phyloP scores from a whole-genome alignment of 2,329 filamentous ascomycete species.

The Alternaria burnsii region DNA sequence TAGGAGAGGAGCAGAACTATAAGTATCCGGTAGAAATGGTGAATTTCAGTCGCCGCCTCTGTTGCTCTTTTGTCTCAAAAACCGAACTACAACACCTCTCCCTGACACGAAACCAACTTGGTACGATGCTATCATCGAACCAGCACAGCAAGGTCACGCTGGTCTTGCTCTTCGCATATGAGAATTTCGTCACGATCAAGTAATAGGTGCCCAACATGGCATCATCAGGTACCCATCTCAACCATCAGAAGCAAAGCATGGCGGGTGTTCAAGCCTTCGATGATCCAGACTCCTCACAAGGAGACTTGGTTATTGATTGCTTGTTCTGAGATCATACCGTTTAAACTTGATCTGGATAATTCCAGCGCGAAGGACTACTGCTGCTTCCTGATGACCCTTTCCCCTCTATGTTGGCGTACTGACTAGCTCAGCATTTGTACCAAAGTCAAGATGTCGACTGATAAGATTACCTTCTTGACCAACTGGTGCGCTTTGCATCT shows the following conservation, averaged over 20 bases:
- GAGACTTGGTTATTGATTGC: background rate
- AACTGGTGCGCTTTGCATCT: slow-evolving; percentile 69
- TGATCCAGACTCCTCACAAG: background rate
- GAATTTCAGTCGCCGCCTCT: background rate
- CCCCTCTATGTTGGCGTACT: slow-evolving; percentile 38
- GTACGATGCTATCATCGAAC: slow-evolving; percentile 25
- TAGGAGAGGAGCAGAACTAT: background rate
- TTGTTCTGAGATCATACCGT: slow-evolving; percentile 63
- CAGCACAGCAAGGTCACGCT: slow-evolving; percentile 12
- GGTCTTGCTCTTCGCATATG: slow-evolving; percentile 8
- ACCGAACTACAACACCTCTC: background rate
- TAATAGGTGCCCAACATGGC: slow-evolving; percentile 15
- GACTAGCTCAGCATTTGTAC: slow-evolving; percentile 55
- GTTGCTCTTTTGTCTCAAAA: background rate
- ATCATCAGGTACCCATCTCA: slow-evolving; percentile 31
- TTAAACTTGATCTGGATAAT: slow-evolving; percentile 88
- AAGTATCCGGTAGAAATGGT: background rate
- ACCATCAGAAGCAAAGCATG: slow-evolving; percentile 32
- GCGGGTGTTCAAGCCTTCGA: slow-evolving; percentile 27
- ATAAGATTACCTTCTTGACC: slow-evolving; percentile 85
- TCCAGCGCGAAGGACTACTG: slow-evolving; percentile 83
- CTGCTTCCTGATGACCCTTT: slow-evolving; percentile 65
- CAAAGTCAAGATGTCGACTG: slow-evolving; percentile 72
- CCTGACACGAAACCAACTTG: slow-evolving; percentile 2
- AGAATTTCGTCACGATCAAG: slow-evolving; percentile 19